Base-by-base conservation (phyloP, 768 basidiomycete species). In the Leccinum ochraceum region DNA sequence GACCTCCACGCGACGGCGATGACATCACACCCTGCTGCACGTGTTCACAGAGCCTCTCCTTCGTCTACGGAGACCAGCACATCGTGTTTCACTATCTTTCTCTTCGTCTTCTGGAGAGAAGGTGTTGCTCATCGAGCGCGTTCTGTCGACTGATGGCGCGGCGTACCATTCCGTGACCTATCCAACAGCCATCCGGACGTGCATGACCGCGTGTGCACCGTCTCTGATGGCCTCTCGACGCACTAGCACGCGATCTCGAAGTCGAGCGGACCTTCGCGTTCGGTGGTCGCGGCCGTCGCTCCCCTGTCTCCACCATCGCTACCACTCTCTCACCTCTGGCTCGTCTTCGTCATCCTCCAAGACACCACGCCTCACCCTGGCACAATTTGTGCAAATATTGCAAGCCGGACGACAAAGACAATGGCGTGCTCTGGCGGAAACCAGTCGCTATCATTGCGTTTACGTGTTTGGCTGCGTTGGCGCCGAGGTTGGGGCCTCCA, bases 21-120 rank as follows among this genome's bases (percentile, higher is more conserved):
- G 22, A 34, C 37, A 32, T 8, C 58, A 68, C 6, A 57, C 60
- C 0, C 24, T 69, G 1, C 14, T 68, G 9, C 61, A 55, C 5
- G 55, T 59, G 8, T 48, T 7, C 10, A 3, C 65, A n/a, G 44
- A 1, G 1, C 63, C 2, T 42, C 42, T 44, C 3, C 10, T 9
- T 44, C 42, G 9, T 10, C 42, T n/a, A 3, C 42, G 42, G 8
- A 4, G 17, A n/a, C n/a, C n/a, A 9, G 42, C 14, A n/a, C 9
- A n/a, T 44, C 9, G 3, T 44, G 42, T 9, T n/a, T 44, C 42
- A 2, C 8, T 10, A 44, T 3, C 17, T 3, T 36, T 13, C 11
- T 17, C 39, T 7, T 17, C 3, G 16, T 8, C 39, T 42, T 42
- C 17, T 42, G 39, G 39, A 42, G 39, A 39, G 17, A 16, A 42